Evolutionary conservation across 2,329 filamentous ascomycete genomes (phyloP), one percentile per base, ranked within the genome.

Genomic region (Penicillium brevicompactum): DNA sequence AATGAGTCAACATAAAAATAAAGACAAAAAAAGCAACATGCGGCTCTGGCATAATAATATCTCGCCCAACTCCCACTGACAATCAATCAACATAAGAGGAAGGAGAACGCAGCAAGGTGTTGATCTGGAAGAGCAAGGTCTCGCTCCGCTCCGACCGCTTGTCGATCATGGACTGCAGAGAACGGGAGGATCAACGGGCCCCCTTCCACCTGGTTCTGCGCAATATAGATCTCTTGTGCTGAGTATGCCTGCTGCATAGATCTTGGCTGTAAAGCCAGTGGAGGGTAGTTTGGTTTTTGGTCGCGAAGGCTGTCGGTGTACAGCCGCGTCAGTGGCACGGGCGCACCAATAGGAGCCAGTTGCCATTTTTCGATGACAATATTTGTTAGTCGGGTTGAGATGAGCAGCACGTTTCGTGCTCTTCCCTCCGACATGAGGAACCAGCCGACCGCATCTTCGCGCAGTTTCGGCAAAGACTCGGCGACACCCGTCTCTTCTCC

Each of bases 401-500:
- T 44, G 13, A 56, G 31, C 9, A 56, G 22, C n/a, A 56, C 44
- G 1, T 46, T 53, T 2, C 51, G 40, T 2, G 54, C 50, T 46
- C 46, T 21, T 32, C 51, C 22, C 27, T 44, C 18, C 11, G 54
- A 53, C 32, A 37, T 41, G 30, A 24, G 21, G 31, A 56, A 54
- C 50, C 45, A 54, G 40, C 53, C 40, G 22, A 10, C 22, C 45
- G 53, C 38, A 32, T 56, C 44, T 42, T 47, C n/a, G 41, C 13
- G 49, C 27, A 47, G 49, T 22, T 40, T 43, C 32, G 32, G 31
- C 4, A 47, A 40, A n/a, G 49, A 53, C 41, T 56, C 44, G 21
- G 49, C 45, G 22, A 56, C 49, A 44, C 53, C 49, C 13, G 43
- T n/a, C n/a, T n/a, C n/a, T n/a, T 48, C 30, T 53, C 44, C 34